Conservation (phyloP, 345 rosid genomes). For the Euclidium syriacum region DNA sequence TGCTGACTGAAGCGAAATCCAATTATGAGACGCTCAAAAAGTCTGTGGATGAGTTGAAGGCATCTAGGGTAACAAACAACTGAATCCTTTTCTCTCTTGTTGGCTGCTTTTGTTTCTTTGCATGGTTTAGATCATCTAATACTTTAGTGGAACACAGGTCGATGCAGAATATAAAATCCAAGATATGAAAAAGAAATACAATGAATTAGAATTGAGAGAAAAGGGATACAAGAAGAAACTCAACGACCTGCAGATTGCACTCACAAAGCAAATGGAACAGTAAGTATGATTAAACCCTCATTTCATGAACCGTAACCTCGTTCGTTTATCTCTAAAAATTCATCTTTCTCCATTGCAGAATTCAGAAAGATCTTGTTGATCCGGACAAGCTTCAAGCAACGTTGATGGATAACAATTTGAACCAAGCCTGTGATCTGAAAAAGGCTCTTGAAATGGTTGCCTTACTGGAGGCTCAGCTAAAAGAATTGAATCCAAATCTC, state of each 20-base stretch:
- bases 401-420: slow-evolving; percentile 48
- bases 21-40: slow-evolving; percentile 68
- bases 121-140: slow-evolving; percentile 1
- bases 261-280: slow-evolving; percentile 82
- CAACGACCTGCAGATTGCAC: slow-evolving; percentile 65
- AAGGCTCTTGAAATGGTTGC: slow-evolving; percentile 75
- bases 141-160: slow-evolving; percentile 46
- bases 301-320: slow-evolving; percentile 6
- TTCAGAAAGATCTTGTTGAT: slow-evolving; percentile 85
- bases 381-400: slow-evolving; percentile 85
- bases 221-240: slow-evolving; percentile 78
- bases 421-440: slow-evolving; percentile 56
- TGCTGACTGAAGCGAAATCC: slow-evolving; percentile 53
- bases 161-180: slow-evolving; percentile 74
- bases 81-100: slow-evolving; percentile 10
- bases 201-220: slow-evolving; percentile 74
- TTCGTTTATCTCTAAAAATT: slow-evolving; percentile 17
- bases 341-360: slow-evolving; percentile 47
- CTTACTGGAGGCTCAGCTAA: slow-evolving; percentile 79
- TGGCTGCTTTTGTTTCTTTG: slow-evolving; percentile 11
- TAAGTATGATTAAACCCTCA: slow-evolving; percentile 36
- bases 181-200: slow-evolving; percentile 69
- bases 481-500: slow-evolving; percentile 94
- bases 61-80: slow-evolving; percentile 62
- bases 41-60: slow-evolving; percentile 71